A percentile compares a stretch with the other conserved stretches of the same genome.
Evolutionary conservation across 257 asterid genomes (phyloP).

Genomic region (Solanum pimpinellifolium): DNA sequence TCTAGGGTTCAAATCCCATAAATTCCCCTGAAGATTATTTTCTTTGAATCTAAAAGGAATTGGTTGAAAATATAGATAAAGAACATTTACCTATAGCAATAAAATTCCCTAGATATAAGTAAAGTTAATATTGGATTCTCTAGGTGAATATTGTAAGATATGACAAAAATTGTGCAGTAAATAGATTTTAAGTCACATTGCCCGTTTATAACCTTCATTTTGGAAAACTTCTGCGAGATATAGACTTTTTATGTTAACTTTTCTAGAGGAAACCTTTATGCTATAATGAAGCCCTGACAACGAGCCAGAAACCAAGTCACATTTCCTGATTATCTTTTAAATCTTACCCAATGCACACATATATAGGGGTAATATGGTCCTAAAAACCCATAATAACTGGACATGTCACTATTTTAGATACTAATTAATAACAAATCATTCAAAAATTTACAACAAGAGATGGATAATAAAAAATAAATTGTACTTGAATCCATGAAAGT

Average conservation of each 20-base stretch:
- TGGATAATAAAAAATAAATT: no score
- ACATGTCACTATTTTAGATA: background rate
- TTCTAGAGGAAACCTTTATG: background rate
- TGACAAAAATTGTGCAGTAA: background rate
- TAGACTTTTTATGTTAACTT: background rate
- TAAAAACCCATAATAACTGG: no score
- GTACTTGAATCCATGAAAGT: background rate
- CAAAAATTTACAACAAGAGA: background rate
- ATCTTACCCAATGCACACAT: background rate
- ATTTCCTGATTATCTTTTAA: background rate
- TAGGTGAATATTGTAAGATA: background rate
- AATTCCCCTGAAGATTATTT: background rate
- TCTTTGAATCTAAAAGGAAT: no score
- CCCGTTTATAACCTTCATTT: background rate
- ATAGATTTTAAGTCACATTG: background rate
- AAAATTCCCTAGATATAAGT: no score
- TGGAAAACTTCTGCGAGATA: background rate
- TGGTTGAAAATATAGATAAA: no score
- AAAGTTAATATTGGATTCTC: background rate
- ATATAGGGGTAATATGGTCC: background rate
- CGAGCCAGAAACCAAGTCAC: background rate
- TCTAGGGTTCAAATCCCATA: background rate
- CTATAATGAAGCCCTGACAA: background rate
- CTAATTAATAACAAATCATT: no score
- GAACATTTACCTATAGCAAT: background rate